Evolutionary conservation across 352 stramenopile genomes (phyloP), one percentile per base, ranked within the genome.

Genomic region (Pythium aphanidermatum): DNA sequence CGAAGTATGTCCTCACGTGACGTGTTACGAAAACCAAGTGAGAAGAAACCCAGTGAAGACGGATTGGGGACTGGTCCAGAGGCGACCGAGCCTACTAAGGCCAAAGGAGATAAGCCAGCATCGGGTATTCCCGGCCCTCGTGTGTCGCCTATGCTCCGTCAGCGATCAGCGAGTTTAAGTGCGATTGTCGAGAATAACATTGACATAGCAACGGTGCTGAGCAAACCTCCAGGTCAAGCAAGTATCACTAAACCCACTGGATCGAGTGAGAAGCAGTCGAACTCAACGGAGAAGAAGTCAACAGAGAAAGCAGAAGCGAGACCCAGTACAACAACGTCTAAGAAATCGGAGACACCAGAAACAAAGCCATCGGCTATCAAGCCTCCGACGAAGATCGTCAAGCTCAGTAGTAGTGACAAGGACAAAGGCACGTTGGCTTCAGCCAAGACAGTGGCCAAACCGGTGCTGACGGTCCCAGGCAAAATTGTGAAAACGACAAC

Each of bases 401-500:
- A 51, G 44, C 44, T 36, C 4, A 51, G 38, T 13, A 33, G 5
- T 4, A 45, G 30, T 21, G 48, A 40, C 28, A 48, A 16, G 16
- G 48, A 55, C 25, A 57, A 46, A 8, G 40, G 46, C 19, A 62
- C 52, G 32, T 26, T 38, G 24, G 10, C 27, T 3, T 45, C 42
- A 29, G 23, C 14, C 33, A 57, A 57, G 31, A 38, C 30, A 34
- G n/a, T n/a, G n/a, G n/a, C 37, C 26, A 55, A 54, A 32, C 21
- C 60, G 4, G 47, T 49, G 23, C 55, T 83, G 27, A 63, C 62
- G 0, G 34, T 77, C 5, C 72, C 70, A 2, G 60, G 63, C 7
- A 74, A 76, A 43, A 67, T 82, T 20, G 53, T 74, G 24, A 74
- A 70, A 47, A 55, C 49, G 0, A 55, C 55, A 30, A 63, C 44